A percentile compares a stretch with the other conserved stretches of the same genome.
Evolutionary conservation across 2,329 filamentous ascomycete species (phyloP).

Genomic region (Emergomyces pasteurianus): DNA sequence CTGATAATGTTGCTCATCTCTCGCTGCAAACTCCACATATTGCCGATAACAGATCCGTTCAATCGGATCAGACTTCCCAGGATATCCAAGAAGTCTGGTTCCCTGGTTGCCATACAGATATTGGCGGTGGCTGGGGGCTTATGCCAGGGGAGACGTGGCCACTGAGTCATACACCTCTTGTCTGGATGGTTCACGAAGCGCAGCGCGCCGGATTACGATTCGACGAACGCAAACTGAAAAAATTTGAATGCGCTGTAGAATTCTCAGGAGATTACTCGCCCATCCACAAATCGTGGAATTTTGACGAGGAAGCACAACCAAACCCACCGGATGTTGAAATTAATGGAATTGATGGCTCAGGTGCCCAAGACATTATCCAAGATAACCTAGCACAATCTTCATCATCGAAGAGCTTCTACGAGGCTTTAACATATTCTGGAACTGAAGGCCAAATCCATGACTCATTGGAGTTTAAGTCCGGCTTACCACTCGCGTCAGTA

Average conservation of each 20-base stretch:
- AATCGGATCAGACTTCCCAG: constrained; percentile 24
- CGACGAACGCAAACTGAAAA: constrained; percentile 54
- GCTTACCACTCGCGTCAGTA: constrained; percentile 45
- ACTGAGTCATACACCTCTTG: constrained; percentile 40
- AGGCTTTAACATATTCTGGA: constrained; percentile 46
- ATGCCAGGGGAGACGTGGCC: constrained; percentile 17
- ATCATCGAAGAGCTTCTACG: constrained; percentile 39
- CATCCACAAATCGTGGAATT: constrained; percentile 14
- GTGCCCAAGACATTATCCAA: constrained; percentile 8
- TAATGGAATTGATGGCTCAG: neutral
- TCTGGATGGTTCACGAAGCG: constrained; percentile 44
- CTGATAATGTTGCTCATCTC: neutral
- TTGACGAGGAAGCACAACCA: neutral
- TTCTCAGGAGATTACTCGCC: constrained; percentile 28
- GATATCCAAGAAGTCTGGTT: constrained; percentile 46
- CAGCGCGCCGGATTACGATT: constrained; percentile 56
- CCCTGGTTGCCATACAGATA: constrained; percentile 42
- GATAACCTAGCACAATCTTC: constrained; percentile 14
- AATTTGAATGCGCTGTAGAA: constrained; percentile 50
- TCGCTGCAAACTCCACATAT: neutral
- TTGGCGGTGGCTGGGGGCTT: constrained; percentile 43
- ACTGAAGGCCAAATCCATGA: constrained; percentile 52
- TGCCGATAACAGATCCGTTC: neutral
- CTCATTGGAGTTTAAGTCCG: constrained; percentile 53
- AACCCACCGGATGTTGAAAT: constrained; percentile 1